Evolutionary conservation across 176 grass and related monocot genomes (phyloP).

Genomic region (Puccinellia tenuiflora): DNA sequence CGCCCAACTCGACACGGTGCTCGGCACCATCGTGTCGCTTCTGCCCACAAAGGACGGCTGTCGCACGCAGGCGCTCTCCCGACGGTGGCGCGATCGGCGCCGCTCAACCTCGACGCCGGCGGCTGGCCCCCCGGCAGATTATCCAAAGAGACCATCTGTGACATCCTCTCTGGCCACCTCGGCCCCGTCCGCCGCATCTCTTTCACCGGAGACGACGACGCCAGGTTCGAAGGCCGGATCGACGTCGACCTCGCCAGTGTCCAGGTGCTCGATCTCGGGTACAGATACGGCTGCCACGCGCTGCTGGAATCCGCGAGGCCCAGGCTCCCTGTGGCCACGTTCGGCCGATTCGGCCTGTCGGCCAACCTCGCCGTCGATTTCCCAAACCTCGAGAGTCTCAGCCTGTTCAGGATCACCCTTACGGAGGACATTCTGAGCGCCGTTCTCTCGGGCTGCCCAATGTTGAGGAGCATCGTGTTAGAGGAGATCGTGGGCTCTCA

Average conservation of each 20-base stretch:
- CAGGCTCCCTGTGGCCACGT: background rate
- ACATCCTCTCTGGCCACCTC: background rate
- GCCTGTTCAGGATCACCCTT: background rate
- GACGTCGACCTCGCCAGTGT: background rate
- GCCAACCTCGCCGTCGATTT: background rate
- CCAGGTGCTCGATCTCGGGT: background rate
- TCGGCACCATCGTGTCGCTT: background rate
- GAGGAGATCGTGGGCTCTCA: background rate
- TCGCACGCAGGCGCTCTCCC: background rate
- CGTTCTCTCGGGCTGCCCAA: background rate
- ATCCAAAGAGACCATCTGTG: background rate
- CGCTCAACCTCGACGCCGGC: background rate
- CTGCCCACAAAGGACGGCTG: background rate
- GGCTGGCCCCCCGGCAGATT: too few relatives aligned
- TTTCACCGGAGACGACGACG: too few relatives aligned
- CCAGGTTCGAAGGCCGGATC: background rate
- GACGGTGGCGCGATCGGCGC: background rate
- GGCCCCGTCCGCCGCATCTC: too few relatives aligned
- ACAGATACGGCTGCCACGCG: background rate
- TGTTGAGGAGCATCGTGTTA: background rate
- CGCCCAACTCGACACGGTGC: background rate
- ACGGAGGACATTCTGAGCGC: background rate
- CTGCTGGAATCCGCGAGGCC: background rate
- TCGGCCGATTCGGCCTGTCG: background rate
- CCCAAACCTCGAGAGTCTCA: background rate